Evolutionary conservation across 345 rosid genomes (phyloP).

Genomic region (Corchorus olitorius): DNA sequence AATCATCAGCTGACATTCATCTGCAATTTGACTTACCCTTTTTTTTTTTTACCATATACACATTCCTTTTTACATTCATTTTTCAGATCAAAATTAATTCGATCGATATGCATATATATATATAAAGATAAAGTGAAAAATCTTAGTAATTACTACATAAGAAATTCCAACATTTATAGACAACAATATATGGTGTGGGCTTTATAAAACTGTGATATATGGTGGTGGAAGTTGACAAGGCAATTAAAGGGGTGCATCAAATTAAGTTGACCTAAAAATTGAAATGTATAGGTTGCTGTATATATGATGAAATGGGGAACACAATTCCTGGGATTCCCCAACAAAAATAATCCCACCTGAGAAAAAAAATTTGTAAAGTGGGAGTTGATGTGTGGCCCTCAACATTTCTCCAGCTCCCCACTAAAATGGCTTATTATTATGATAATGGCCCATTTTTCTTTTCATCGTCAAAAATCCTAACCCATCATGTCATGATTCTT

Average conservation of each 20-base stretch:
- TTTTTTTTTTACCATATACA: not conserved
- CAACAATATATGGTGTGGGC: not conserved
- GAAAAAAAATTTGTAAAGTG: not conserved
- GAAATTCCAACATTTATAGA: not conserved
- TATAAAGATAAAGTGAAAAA: not conserved
- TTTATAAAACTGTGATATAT: not conserved
- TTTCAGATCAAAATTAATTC: too few species aligned
- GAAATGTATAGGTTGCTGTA: not conserved
- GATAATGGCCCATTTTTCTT: not conserved
- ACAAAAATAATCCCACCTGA: not conserved
- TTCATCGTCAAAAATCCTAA: not conserved
- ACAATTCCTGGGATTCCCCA: constrained; percentile 4
- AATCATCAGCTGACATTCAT: not conserved
- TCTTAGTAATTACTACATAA: not conserved
- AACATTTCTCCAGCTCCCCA: not conserved
- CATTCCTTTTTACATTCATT: too few species aligned
- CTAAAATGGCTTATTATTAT: not conserved
- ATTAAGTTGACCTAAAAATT: constrained; percentile 2
- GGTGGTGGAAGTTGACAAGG: constrained; percentile 7
- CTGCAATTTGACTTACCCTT: not conserved
- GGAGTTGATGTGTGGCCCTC: constrained; percentile 15
- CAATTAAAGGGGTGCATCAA: not conserved
- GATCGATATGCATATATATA: too few species aligned
- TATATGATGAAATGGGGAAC: not conserved
- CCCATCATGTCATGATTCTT: not conserved